Evolutionary conservation across 768 basidiomycete species (phyloP).

Genomic region (Sistotremastrum suecicum): DNA sequence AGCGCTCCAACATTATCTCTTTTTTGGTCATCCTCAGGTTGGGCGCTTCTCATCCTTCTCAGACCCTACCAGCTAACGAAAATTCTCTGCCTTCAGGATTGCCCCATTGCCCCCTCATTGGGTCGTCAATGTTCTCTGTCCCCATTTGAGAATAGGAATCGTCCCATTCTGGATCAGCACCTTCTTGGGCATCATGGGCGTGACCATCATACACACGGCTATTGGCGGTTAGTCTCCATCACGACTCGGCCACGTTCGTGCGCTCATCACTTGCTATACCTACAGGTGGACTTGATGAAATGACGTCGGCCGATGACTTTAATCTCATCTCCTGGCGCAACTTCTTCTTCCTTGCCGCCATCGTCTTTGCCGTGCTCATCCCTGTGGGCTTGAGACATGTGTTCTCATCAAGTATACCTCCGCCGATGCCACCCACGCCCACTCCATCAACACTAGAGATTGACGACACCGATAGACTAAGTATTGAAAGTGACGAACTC

Average conservation of each 20-base stretch:
- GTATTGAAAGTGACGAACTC: too few relatives aligned
- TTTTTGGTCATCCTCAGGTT: slow-evolving; percentile 72
- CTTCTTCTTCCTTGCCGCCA: slow-evolving; percentile 70
- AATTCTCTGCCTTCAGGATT: slow-evolving; percentile 33
- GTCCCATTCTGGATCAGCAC: slow-evolving; percentile 83
- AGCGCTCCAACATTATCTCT: slow-evolving; percentile 75
- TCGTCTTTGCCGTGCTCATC: slow-evolving; percentile 85
- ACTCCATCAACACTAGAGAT: too few relatives aligned
- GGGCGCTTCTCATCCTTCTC: not conserved
- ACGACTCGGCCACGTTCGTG: not conserved
- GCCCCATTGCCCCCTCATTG: slow-evolving; percentile 93
- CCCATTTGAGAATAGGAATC: slow-evolving; percentile 80
- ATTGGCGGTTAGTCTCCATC: slow-evolving; percentile 45
- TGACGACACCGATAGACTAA: too few relatives aligned
- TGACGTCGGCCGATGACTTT: slow-evolving; percentile 91
- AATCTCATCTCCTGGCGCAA: slow-evolving; percentile 88
- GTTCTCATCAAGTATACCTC: slow-evolving; percentile 23
- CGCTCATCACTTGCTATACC: not conserved
- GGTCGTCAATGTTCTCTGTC: slow-evolving; percentile 88
- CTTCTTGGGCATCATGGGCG: slow-evolving; percentile 81
- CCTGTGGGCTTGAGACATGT: slow-evolving; percentile 81
- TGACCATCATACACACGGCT: slow-evolving; percentile 87
- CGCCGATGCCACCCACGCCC: too few relatives aligned
- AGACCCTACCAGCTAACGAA: not conserved
- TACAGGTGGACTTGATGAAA: slow-evolving; percentile 61